Evolutionary conservation across 2,329 filamentous ascomycete species (phyloP).

Genomic region (Xylaria sp.): DNA sequence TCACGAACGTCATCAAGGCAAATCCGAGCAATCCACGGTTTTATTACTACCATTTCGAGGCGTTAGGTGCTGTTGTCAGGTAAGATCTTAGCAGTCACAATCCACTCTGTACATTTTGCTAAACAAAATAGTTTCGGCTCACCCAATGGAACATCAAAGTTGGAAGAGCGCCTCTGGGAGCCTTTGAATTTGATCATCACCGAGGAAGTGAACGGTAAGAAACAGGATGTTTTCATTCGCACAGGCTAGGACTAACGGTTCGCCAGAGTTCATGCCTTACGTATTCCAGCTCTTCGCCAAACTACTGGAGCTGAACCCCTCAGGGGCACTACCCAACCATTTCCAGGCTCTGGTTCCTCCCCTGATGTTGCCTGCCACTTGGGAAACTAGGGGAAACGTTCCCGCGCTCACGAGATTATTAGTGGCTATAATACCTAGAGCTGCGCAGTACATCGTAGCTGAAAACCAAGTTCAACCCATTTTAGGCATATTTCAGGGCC

Average conservation of each 20-base stretch:
- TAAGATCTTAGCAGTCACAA: slow-evolving; percentile 44
- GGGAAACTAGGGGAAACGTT: slow-evolving; percentile 93
- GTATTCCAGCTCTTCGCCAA: slow-evolving; percentile 95
- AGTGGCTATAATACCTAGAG: slow-evolving; percentile 83
- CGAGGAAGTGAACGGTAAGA: slow-evolving; percentile 80
- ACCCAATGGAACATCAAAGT: slow-evolving; percentile 72
- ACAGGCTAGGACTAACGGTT: slow-evolving; percentile 47
- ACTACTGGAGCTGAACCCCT: slow-evolving; percentile 85
- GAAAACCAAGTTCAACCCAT: slow-evolving; percentile 87
- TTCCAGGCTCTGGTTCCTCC: slow-evolving; percentile 83
- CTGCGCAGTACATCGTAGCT: slow-evolving; percentile 75
- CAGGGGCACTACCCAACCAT: slow-evolving; percentile 79
- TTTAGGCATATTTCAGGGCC: slow-evolving; percentile 94
- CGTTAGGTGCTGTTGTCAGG: slow-evolving; percentile 86
- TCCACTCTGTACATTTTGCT: background rate
- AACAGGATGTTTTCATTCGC: background rate
- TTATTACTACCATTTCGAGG: slow-evolving; percentile 99
- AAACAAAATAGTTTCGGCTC: slow-evolving; percentile 69
- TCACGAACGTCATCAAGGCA: slow-evolving; percentile 89
- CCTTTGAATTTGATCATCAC: slow-evolving; percentile 84
- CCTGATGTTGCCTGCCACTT: slow-evolving; percentile 82
- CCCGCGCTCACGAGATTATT: slow-evolving; percentile 89
- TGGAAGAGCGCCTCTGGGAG: slow-evolving; percentile 84
- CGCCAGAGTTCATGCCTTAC: slow-evolving; percentile 89
- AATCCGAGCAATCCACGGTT: slow-evolving; percentile 98